A percentile compares a stretch with the other conserved stretches of the same genome.
Evolutionary conservation across 129 eudicot species (phyloP).

Genomic region (Logfia minima): DNA sequence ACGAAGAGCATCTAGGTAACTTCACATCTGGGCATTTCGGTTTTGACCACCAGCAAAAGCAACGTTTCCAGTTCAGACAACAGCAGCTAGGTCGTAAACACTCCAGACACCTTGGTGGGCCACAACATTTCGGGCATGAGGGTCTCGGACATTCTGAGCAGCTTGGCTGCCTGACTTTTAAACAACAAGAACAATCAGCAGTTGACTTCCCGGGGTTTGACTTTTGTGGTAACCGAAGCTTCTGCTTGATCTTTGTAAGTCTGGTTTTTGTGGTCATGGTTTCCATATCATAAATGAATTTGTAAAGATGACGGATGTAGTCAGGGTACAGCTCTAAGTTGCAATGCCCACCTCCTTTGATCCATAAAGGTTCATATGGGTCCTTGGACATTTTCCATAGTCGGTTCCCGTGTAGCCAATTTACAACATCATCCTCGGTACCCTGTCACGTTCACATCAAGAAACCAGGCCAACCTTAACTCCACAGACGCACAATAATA

Average conservation of each 20-base stretch:
- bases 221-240: slow-evolving; percentile 36
- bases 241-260: slow-evolving; percentile 63
- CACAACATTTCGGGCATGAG: slow-evolving; percentile 43
- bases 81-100: slow-evolving; percentile 18
- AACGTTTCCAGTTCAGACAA: slow-evolving; percentile 29
- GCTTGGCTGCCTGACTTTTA: slow-evolving; percentile 45
- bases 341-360: slow-evolving; percentile 98
- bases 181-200: slow-evolving; percentile 33
- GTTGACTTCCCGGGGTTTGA: slow-evolving; percentile 28
- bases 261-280: slow-evolving; percentile 66
- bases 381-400: slow-evolving; percentile 81
- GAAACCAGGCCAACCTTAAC: slow-evolving; percentile 13
- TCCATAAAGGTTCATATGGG: slow-evolving; percentile 95
- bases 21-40: slow-evolving; percentile 44
- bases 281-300: slow-evolving; percentile 82
- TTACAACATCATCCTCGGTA: slow-evolving; percentile 92
- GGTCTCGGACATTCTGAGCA: slow-evolving; percentile 46
- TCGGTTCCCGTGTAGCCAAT: slow-evolving; percentile 77
- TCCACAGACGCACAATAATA: not conserved
- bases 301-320: slow-evolving; percentile 86
- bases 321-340: slow-evolving; percentile 92
- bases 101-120: slow-evolving; percentile 29
- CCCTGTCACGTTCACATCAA: slow-evolving; percentile 52
- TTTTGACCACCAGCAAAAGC: slow-evolving; percentile 29
- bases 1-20: slow-evolving; percentile 47